phyloP scores from a whole-genome alignment of 2,329 filamentous ascomycete species.

The Pseudocercospora vitis region DNA sequence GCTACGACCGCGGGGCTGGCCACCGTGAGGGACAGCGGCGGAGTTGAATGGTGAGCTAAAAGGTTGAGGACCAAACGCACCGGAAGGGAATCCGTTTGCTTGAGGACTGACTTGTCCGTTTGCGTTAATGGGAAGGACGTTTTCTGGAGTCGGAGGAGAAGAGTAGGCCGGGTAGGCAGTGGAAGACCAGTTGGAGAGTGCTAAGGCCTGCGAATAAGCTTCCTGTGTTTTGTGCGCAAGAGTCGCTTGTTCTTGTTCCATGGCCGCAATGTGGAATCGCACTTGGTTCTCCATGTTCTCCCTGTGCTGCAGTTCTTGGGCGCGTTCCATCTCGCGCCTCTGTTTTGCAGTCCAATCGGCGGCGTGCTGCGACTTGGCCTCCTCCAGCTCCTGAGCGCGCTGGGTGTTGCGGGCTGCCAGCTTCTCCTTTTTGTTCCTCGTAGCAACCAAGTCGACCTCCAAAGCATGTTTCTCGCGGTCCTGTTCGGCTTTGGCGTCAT shows the following conservation, averaged over 20 bases:
- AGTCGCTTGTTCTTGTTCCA: constrained; percentile 40
- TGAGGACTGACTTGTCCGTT: constrained; percentile 25
- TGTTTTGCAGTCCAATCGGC: constrained; percentile 42
- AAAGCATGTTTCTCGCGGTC: constrained; percentile 64
- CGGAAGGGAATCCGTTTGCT: constrained; percentile 23
- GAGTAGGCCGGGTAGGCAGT: constrained; percentile 34
- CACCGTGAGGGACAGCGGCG: constrained; percentile 16
- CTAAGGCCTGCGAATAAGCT: constrained; percentile 41
- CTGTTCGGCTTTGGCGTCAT: constrained; percentile 61
- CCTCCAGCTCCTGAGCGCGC: constrained; percentile 69
- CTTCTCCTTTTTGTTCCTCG: constrained; percentile 70
- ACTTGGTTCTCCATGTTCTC: constrained; percentile 44
- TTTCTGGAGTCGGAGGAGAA: constrained; percentile 59
- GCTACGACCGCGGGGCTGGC: constrained; percentile 46
- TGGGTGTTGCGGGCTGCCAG: constrained; percentile 69
- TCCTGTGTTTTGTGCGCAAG: constrained; percentile 43
- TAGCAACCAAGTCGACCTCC: constrained; percentile 62
- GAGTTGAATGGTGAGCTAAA: constrained; percentile 32
- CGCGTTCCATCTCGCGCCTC: constrained; percentile 37
- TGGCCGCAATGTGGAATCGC: constrained; percentile 41
- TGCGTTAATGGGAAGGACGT: too few relatives aligned
- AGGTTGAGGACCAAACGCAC: constrained; percentile 24
- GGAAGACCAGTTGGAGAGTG: constrained; percentile 30
- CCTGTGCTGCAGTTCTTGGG: constrained; percentile 31
- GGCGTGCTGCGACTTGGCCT: constrained; percentile 69